Conservation (phyloP, 257 asterid species). For the Apocynum venetum region DNA sequence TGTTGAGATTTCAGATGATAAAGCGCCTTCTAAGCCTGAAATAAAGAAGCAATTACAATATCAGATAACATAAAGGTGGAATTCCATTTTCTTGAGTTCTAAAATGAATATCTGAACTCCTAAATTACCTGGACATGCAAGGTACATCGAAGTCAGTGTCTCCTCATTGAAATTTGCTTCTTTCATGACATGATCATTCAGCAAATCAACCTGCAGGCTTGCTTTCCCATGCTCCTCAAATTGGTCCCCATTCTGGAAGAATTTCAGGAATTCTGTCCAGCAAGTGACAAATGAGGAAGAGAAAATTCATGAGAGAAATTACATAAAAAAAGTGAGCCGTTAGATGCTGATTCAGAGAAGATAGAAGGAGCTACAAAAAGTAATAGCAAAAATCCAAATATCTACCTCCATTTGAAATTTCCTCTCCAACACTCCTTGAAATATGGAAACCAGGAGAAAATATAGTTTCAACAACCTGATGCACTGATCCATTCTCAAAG, state of each 20-base stretch:
- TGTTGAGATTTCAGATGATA: conserved; percentile 65
- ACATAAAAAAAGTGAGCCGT: background rate
- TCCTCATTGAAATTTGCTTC: conserved; percentile 18
- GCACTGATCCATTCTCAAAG: conserved; percentile 35
- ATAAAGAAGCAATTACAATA: conserved; percentile 16
- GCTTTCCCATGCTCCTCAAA: conserved; percentile 48
- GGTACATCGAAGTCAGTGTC: conserved; percentile 7
- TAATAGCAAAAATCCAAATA: conserved; percentile 3
- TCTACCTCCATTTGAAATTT: conserved; percentile 55
- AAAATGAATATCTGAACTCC: conserved; percentile 2
- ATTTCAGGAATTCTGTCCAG: conserved; percentile 48
- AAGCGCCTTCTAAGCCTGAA: conserved; percentile 49
- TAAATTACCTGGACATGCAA: conserved; percentile 23
- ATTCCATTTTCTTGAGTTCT: background rate
- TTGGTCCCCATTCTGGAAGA: conserved; percentile 54
- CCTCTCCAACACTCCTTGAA: conserved; percentile 52
- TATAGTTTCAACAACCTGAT: conserved; percentile 52
- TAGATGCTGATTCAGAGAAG: background rate
- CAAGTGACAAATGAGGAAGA: conserved; percentile 15
- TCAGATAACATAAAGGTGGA: conserved; percentile 15
- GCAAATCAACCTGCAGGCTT: conserved; percentile 40
- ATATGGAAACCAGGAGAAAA: conserved; percentile 86
- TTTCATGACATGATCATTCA: conserved; percentile 24
- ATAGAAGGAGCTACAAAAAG: background rate
- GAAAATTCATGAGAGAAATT: conserved; percentile 7